These are phyloP conservation scores for Fusarium sulawesiense DNA, from an alignment of 2,329 filamentous ascomycete species.

Conservation along the genomic window DNA sequence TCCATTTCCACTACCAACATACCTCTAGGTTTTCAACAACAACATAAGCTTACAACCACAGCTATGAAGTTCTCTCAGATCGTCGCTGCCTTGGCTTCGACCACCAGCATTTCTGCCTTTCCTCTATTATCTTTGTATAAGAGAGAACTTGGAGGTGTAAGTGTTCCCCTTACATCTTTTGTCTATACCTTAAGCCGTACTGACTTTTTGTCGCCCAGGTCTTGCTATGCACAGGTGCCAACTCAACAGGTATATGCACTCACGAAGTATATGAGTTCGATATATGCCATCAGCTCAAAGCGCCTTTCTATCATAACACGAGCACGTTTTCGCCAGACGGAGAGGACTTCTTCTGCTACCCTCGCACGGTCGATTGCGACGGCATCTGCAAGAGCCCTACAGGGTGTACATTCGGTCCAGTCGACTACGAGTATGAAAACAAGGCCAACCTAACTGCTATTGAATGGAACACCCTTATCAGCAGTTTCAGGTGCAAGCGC, in stretches of 20 bases:
- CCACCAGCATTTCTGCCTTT: slow-evolving; percentile 41
- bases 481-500: slow-evolving; percentile 51
- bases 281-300: slow-evolving; percentile 59
- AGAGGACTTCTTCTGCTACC: slow-evolving; percentile 62
- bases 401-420: slow-evolving; percentile 63
- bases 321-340: slow-evolving; percentile 64
- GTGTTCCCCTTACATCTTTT: slow-evolving; percentile 38
- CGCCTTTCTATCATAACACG: slow-evolving; percentile 55
- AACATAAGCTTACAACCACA: not conserved
- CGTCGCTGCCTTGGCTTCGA: slow-evolving; percentile 37
- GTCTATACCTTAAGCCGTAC: not conserved
- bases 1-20: not conserved
- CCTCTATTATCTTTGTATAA: slow-evolving; percentile 49
- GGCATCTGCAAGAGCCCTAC: slow-evolving; percentile 61
- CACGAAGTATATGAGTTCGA: slow-evolving; percentile 57
- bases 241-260: slow-evolving; percentile 61
- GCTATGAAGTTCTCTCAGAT: slow-evolving; percentile 49
- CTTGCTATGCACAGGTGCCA: slow-evolving; percentile 62
- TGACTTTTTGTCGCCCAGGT: slow-evolving; percentile 50
- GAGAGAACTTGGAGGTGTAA: slow-evolving; percentile 60
- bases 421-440: slow-evolving; percentile 59
- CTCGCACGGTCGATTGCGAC: slow-evolving; percentile 55
- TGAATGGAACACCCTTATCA: slow-evolving; percentile 56
- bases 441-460: slow-evolving; percentile 61
- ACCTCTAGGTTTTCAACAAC: not conserved